Conservation (phyloP, 768 basidiomycete genomes). For the Dioszegia aurantiaca region DNA sequence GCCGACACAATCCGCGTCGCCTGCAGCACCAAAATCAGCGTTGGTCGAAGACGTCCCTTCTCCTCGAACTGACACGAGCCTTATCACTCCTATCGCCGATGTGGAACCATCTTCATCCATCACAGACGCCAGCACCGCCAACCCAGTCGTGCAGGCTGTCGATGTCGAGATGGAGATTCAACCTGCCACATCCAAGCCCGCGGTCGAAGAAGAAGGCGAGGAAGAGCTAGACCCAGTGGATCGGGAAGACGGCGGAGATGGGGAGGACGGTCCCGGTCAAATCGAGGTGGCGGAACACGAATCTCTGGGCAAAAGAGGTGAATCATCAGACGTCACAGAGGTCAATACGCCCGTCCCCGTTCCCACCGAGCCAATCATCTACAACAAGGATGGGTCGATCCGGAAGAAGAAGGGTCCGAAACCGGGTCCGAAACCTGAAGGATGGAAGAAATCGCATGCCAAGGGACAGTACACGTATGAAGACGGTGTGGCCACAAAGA, state of each 20-base stretch:
- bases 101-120: neutral
- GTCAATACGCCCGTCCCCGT: neutral
- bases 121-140: no score
- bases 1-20: no score
- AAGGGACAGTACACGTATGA: neutral
- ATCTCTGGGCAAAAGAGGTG: neutral
- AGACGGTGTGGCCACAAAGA: neutral
- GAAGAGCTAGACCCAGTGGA: constrained; percentile 19
- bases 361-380: neutral
- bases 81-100: neutral
- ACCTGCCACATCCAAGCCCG: neutral
- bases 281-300: neutral
- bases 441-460: no score
- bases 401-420: no score
- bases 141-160: neutral
- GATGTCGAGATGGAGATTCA: no score
- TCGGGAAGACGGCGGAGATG: neutral
- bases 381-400: no score
- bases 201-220: constrained; percentile 13
- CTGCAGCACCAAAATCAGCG: no score
- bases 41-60: no score
- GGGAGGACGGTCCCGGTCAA: neutral
- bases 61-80: neutral
- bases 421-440: no score
- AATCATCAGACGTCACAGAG: neutral